phyloP scores from a whole-genome alignment of 1,139 yeast genomes.

The Hyphopichia pseudoburtonii region DNA sequence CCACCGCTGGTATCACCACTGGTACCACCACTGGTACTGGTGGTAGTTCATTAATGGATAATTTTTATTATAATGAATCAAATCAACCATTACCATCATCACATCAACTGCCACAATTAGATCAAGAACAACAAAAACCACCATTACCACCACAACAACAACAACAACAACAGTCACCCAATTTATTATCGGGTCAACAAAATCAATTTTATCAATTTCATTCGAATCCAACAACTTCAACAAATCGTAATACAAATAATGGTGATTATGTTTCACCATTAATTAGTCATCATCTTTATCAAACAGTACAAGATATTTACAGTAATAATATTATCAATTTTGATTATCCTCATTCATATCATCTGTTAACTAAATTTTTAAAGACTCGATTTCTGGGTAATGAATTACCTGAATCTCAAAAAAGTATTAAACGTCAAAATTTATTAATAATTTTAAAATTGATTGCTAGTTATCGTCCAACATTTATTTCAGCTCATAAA shows the following conservation, averaged over 20 bases:
- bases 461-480: constrained; percentile 70
- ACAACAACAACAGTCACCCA: not conserved
- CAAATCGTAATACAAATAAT: constrained; percentile 8
- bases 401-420: constrained; percentile 27
- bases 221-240: not conserved
- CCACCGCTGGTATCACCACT: constrained; percentile 1
- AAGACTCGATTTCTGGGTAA: constrained; percentile 52
- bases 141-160: not conserved
- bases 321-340: constrained; percentile 55
- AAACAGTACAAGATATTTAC: constrained; percentile 65
- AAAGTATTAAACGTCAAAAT: constrained; percentile 39
- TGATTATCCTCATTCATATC: constrained; percentile 69
- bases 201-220: constrained; percentile 1
- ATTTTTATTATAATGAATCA: constrained; percentile 4
- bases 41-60: constrained; percentile 1
- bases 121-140: not conserved
- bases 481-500: constrained; percentile 71
- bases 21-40: constrained; percentile 9
- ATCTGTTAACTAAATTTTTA: constrained; percentile 56
- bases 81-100: too few relatives aligned
- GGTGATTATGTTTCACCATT: constrained; percentile 52
- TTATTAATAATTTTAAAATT: constrained; percentile 59
- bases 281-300: constrained; percentile 58
- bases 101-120: not conserved
- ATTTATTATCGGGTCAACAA: not conserved